phyloP scores from a whole-genome alignment of 148 eudicot genomes.

The Rhododendron griersonianum region DNA sequence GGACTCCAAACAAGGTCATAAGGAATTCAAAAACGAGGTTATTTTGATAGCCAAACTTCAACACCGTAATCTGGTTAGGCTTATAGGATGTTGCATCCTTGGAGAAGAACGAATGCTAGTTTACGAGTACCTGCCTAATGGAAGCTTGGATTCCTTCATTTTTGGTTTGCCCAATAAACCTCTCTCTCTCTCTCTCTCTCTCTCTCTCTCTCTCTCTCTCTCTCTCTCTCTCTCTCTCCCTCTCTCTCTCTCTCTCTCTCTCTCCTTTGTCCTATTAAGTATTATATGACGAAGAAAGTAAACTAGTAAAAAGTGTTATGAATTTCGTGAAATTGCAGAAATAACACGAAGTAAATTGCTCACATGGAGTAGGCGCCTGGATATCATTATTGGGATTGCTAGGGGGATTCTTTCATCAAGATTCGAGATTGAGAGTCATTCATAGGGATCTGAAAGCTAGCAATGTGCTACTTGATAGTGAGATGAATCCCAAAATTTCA shows the following conservation, averaged over 20 bases:
- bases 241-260: too few species aligned
- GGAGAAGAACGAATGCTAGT: neutral
- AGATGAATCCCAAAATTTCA: conserved; percentile 11
- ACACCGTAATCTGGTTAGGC: neutral
- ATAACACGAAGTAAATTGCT: too few species aligned
- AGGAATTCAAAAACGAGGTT: neutral
- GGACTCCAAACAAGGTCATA: neutral
- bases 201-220: too few species aligned
- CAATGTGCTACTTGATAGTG: conserved; percentile 6
- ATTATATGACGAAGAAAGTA: neutral
- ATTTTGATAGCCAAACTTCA: neutral
- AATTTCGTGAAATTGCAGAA: neutral
- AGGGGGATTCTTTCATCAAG: too few species aligned
- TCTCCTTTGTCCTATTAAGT: too few species aligned
- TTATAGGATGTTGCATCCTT: neutral
- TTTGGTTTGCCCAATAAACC: neutral
- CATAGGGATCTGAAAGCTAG: conserved; percentile 11
- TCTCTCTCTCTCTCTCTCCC: too few species aligned
- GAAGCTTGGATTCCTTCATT: neutral
- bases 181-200: neutral
- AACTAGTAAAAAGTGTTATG: neutral
- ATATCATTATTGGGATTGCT: too few species aligned
- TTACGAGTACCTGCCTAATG: neutral
- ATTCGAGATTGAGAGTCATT: too few species aligned
- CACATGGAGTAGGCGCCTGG: too few species aligned